phyloP scores from a whole-genome alignment of 495 filamentous ascomycete species.

The Neurospora sp. region DNA sequence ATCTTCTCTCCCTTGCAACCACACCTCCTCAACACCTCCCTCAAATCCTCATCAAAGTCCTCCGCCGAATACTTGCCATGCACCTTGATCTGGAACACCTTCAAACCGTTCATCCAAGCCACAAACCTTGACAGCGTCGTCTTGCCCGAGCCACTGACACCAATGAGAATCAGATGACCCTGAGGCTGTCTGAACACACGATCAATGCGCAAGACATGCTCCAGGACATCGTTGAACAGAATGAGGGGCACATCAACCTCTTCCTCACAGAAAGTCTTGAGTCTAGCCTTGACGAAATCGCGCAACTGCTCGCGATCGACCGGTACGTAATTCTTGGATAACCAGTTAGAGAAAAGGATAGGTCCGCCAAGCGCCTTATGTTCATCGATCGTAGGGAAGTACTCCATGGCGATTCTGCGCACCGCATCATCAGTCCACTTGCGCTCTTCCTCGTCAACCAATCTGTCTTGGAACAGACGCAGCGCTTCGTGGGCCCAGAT shows the following conservation, averaged over 20 bases:
- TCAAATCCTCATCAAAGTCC: constrained; percentile 95
- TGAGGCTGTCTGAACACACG: constrained; percentile 97
- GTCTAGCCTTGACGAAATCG: constrained; percentile 92
- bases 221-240: constrained; percentile 94
- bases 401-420: constrained; percentile 71
- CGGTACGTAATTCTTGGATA: constrained; percentile 97
- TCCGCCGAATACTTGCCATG: constrained; percentile 97
- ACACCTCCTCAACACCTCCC: constrained; percentile 84
- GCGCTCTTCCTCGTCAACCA: constrained; percentile 88
- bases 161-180: constrained; percentile 95
- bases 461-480: constrained; percentile 90
- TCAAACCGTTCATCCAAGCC: constrained; percentile 99
- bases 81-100: constrained; percentile 99
- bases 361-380: constrained; percentile 81
- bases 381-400: constrained; percentile 89
- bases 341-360: constrained; percentile 97
- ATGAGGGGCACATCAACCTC: constrained; percentile 97
- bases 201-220: constrained; percentile 96
- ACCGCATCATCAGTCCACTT: constrained; percentile 88
- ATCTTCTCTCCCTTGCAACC: constrained; percentile 99
- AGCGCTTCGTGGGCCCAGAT: constrained; percentile 98
- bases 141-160: constrained; percentile 96
- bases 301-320: constrained; percentile 89
- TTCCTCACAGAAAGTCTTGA: constrained; percentile 98
- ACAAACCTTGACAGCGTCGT: constrained; percentile 96